These are phyloP conservation scores for Suhomyces ambrosiae DNA, from an alignment of 1,139 yeast genomes.

Conservation along the genomic window DNA sequence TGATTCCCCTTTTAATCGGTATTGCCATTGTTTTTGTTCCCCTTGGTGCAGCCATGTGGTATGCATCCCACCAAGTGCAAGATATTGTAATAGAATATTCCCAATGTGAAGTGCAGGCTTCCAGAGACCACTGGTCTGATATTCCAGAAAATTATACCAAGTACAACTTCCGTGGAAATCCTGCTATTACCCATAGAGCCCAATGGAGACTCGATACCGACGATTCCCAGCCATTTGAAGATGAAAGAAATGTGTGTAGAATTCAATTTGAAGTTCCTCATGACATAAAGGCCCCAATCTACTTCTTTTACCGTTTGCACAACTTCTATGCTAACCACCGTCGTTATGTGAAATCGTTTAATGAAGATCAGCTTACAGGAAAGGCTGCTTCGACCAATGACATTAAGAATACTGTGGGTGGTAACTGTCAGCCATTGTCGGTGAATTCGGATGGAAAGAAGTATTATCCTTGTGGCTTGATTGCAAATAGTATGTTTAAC, in stretches of 20 bases:
- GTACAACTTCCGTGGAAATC: constrained; percentile 48
- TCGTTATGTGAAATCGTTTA: constrained; percentile 85
- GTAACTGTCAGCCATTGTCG: constrained; percentile 85
- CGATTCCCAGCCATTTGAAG: constrained; percentile 51
- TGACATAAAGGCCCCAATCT: constrained; percentile 74
- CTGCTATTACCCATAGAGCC: constrained; percentile 34
- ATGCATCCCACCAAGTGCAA: constrained; percentile 74
- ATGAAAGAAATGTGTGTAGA: constrained; percentile 66
- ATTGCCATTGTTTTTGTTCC: constrained; percentile 88
- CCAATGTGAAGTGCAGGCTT: constrained; percentile 67
- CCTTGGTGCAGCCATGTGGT: constrained; percentile 87
- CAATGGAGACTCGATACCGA: constrained; percentile 69
- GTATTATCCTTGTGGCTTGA: constrained; percentile 91
- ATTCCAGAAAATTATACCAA: constrained; percentile 63
- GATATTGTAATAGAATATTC: constrained; percentile 83
- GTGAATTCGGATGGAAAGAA: constrained; percentile 56
- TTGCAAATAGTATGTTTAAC: constrained; percentile 90
- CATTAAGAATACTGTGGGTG: constrained; percentile 72
- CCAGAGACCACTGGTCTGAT: constrained; percentile 50
- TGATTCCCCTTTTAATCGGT: constrained; percentile 73
- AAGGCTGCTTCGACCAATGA: constrained; percentile 54
- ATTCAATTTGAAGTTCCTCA: constrained; percentile 80
- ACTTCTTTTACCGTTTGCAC: constrained; percentile 75
- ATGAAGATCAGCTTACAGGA: constrained; percentile 89
- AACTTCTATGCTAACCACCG: constrained; percentile 93